phyloP scores from a whole-genome alignment of 495 filamentous ascomycete genomes.

The Talaromyces proteolyticus region DNA sequence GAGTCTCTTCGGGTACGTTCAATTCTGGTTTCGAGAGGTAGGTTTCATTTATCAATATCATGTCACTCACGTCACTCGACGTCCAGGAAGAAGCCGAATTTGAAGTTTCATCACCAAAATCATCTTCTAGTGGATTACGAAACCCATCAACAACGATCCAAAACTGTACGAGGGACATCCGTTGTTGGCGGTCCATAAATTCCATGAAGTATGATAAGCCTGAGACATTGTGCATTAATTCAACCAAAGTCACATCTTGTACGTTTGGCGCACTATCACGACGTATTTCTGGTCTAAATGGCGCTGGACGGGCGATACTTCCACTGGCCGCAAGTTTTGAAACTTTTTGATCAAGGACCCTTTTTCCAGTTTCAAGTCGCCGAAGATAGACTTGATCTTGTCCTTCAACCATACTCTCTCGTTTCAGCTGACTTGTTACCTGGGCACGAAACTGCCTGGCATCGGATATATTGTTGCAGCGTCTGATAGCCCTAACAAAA shows the following conservation, averaged over 20 bases:
- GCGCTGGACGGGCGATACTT: conserved; percentile 33
- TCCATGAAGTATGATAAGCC: conserved; percentile 99
- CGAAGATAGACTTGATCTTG: conserved; percentile 83
- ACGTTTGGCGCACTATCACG: conserved; percentile 44
- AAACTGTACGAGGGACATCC: conserved; percentile 91
- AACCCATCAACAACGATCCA: conserved; percentile 98
- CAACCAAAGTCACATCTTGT: conserved; percentile 67
- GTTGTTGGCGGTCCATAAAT: conserved; percentile 87
- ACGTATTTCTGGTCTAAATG: conserved; percentile 28
- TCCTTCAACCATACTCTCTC: conserved; percentile 68
- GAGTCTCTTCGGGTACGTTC: conserved; percentile 63
- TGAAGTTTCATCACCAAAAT: conserved; percentile 62
- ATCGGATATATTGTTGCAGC: conserved; percentile 89
- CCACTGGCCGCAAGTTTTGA: conserved; percentile 69
- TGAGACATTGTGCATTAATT: conserved; percentile 80
- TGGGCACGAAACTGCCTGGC: conserved; percentile 87
- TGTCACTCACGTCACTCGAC: conserved; percentile 76
- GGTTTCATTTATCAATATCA: conserved; percentile 82
- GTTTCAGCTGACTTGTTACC: conserved; percentile 85
- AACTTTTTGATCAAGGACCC: conserved; percentile 84
- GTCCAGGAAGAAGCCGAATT: conserved; percentile 68
- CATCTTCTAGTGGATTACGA: conserved; percentile 92
- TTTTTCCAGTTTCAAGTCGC: conserved; percentile 85
- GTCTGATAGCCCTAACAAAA: conserved; percentile 84
- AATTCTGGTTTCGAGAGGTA: conserved; percentile 82